Evolutionary conservation across 2,329 filamentous ascomycete genomes (phyloP).

Genomic region (Cercospora berteroae): DNA sequence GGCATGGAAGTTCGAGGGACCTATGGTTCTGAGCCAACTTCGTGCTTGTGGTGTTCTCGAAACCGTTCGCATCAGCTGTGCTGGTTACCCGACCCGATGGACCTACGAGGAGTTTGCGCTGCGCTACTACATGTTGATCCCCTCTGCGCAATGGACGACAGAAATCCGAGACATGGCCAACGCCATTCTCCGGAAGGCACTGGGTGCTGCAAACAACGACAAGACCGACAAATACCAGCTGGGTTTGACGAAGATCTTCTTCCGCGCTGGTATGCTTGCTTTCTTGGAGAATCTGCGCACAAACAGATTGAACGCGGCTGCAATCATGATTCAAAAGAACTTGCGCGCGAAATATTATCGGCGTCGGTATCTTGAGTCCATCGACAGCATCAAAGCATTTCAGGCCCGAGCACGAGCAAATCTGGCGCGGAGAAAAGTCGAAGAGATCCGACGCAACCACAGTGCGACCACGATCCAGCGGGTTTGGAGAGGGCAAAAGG

Average conservation of each 20-base stretch:
- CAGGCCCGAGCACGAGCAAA: constrained; percentile 77
- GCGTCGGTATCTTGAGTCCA: constrained; percentile 82
- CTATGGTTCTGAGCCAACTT: constrained; percentile 96
- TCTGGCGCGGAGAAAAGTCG: constrained; percentile 71
- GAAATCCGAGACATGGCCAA: constrained; percentile 94
- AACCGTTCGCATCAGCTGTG: constrained; percentile 95
- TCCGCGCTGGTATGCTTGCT: constrained; percentile 97
- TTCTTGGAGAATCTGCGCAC: constrained; percentile 95
- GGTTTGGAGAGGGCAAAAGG: constrained; percentile 89
- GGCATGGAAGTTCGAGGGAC: constrained; percentile 96
- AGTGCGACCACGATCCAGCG: constrained; percentile 93
- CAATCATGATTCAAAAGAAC: constrained; percentile 99
- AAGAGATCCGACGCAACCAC: constrained; percentile 77
- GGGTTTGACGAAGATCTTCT: constrained; percentile 98
- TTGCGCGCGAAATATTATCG: constrained; percentile 93
- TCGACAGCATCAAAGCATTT: constrained; percentile 73
- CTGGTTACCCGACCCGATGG: constrained; percentile 96
- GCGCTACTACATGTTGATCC: constrained; percentile 96
- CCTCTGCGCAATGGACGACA: constrained; percentile 83
- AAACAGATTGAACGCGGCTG: constrained; percentile 84
- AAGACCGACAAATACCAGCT: constrained; percentile 94
- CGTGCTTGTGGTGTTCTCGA: constrained; percentile 98
- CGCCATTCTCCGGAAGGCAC: constrained; percentile 81
- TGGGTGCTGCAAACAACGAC: constrained; percentile 62
- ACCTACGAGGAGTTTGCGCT: constrained; percentile 98